Base-by-base conservation (phyloP, 495 filamentous ascomycete genomes). In the Hypoxylon lenormandii region DNA sequence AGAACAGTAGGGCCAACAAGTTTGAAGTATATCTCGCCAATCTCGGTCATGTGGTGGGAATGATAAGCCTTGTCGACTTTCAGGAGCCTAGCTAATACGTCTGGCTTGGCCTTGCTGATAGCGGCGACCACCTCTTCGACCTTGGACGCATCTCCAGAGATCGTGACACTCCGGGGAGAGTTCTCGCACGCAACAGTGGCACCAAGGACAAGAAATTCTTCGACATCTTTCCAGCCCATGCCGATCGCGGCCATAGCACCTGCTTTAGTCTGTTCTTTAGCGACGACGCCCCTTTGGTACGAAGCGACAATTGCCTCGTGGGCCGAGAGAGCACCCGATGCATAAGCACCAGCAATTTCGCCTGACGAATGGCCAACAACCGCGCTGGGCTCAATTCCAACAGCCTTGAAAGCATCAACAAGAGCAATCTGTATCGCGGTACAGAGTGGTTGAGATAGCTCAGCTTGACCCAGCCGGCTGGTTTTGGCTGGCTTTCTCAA, bases 1-100 rank as follows among this genome's bases (percentile, higher is more conserved):
- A 42, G 49, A 19, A 70, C 26, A 38, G 69, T 51, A 3, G 52
- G 43, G 30, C 65, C 48, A 11, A 77, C 47, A 3, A 74, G 49
- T 16, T 18, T n/a, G 4, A 55, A 33, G 55, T 80, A 79, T 5
- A 54, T 48, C 6, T 47, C 47, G 3, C 63, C 70, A 19, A 76
- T 45, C 22, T 62, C 42, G 4, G 18, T 23, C 74, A 80, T 79
- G 21, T 79, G 76, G 45, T 73, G 62, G 4, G 83, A 85, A 68
- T 85, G 83, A 48, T 83, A 86, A 0, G 83, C 83, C 11, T 67
- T 74, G 5, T 81, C 65, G 0, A 85, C 81, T n/a, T 73, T 65
- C 0, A 85, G 61, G 10, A 36, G 12, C 12, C 66, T 67, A 0
- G 47, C 62, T 5, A 78, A 49, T 5, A 64, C 30, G 33, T 75